These are phyloP conservation scores for Plasmodium sp. DNA, from an alignment of 169 alveolate species.

Conservation along the genomic window DNA sequence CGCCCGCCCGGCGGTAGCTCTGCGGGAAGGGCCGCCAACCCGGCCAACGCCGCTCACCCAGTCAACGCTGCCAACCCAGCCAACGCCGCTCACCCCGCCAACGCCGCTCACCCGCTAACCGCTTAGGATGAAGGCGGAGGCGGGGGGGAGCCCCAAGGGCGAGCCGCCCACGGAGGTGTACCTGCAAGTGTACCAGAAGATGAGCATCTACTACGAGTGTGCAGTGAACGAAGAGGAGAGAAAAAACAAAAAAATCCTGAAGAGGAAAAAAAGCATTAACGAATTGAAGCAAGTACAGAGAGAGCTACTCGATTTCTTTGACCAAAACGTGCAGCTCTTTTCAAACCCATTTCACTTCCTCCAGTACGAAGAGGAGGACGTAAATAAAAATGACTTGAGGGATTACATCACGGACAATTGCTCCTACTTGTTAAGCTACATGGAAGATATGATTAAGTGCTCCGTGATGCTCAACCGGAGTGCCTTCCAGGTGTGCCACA, in stretches of 20 bases:
- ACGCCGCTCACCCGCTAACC: neutral
- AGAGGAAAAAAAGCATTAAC: neutral
- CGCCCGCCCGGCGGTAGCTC: neutral
- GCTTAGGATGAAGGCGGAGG: conserved; percentile 17
- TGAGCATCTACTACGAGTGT: conserved; percentile 30
- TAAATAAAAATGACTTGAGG: conserved; percentile 42
- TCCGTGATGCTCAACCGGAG: conserved; percentile 37
- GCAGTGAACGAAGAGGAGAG: conserved; percentile 72
- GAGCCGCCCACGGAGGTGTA: conserved; percentile 33
- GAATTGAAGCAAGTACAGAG: conserved; percentile 27
- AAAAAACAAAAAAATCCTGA: conserved; percentile 42
- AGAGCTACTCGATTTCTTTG: conserved; percentile 34
- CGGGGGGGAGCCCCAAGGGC: neutral
- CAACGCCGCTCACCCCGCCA: neutral
- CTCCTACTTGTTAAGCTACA: conserved; percentile 5
- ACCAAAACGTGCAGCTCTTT: conserved; percentile 4
- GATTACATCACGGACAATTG: neutral
- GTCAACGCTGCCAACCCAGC: too few species aligned
- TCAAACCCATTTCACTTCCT: conserved; percentile 59
- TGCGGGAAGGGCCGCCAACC: neutral
- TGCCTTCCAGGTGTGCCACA: conserved; percentile 16
- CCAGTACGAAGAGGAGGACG: conserved; percentile 64
- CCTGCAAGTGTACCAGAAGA: conserved; percentile 32
- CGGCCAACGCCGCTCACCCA: too few species aligned
- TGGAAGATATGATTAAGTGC: conserved; percentile 54